phyloP scores from a whole-genome alignment of 768 basidiomycete species.

The Cystoderma amianthinum region DNA sequence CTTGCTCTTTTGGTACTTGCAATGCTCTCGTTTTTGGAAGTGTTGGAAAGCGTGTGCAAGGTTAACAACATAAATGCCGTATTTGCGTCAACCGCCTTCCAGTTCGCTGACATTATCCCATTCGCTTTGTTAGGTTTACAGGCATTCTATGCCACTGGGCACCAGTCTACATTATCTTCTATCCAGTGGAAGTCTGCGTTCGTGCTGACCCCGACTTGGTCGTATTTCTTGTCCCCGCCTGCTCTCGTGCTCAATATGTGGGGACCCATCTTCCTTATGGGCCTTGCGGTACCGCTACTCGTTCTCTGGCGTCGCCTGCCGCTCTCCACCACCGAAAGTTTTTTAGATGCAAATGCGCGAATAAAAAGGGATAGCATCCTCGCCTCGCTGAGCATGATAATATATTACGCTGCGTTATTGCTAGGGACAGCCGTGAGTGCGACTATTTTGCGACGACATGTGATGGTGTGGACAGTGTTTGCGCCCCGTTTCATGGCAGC shows the following conservation, averaged over 20 bases:
- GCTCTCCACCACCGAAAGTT: conserved; percentile 6
- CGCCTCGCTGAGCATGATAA: conserved; percentile 57
- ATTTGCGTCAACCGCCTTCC: conserved; percentile 35
- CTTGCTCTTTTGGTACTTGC: conserved; percentile 59
- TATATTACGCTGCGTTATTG: conserved; percentile 61
- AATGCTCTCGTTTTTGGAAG: conserved; percentile 68
- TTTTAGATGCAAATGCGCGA: conserved; percentile 17
- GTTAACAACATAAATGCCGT: conserved; percentile 44
- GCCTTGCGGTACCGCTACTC: conserved; percentile 60
- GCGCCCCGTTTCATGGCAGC: conserved; percentile 90
- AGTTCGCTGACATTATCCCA: conserved; percentile 65
- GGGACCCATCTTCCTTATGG: conserved; percentile 64
- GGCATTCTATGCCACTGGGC: conserved; percentile 84
- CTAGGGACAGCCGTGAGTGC: conserved; percentile 68
- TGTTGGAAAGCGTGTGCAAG: conserved; percentile 78
- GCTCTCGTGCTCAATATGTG: conserved; percentile 75
- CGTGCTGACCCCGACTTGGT: conserved; percentile 61
- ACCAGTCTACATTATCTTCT: conserved; percentile 82
- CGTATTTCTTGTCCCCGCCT: conserved; percentile 66
- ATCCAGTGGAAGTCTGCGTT: conserved; percentile 97
- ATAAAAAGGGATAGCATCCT: conserved; percentile 35
- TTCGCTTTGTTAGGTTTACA: conserved; percentile 73
- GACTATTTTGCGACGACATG: conserved; percentile 70
- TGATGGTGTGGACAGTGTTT: conserved; percentile 99
- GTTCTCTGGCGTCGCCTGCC: conserved; percentile 84